Evolutionary conservation across 345 rosid species (phyloP).

Genomic region (Gossypium mustelinum): DNA sequence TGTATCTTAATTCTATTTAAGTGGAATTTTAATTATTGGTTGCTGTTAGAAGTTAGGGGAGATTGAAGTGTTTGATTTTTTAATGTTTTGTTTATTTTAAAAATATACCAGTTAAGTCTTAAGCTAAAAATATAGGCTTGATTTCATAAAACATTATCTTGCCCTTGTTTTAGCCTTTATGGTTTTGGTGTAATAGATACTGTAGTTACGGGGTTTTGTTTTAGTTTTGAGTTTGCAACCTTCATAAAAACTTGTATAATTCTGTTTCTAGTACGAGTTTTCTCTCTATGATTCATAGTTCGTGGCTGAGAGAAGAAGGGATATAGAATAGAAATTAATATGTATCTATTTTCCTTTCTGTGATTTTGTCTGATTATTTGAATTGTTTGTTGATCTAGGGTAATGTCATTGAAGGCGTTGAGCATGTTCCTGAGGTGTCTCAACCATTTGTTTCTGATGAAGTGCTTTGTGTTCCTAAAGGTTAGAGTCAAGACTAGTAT

Average conservation of each 20-base stretch:
- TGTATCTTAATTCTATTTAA: neutral
- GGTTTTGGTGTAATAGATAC: neutral
- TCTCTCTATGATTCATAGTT: neutral
- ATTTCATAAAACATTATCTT: neutral
- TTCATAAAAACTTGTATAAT: neutral
- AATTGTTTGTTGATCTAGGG: constrained; percentile 40
- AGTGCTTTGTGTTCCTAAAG: constrained; percentile 27
- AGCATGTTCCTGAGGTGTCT: constrained; percentile 28
- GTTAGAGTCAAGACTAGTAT: constrained; percentile 21
- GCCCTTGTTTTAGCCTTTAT: neutral
- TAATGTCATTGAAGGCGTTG: constrained; percentile 22
- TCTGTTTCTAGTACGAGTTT: neutral
- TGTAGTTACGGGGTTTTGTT: neutral
- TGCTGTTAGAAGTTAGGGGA: neutral
- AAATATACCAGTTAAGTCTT: neutral
- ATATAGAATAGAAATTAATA: neutral
- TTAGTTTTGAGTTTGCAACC: neutral
- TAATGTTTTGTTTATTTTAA: neutral
- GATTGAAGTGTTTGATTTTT: neutral
- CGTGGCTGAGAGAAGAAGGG: neutral
- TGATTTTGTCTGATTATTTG: constrained; percentile 12
- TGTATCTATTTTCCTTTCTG: neutral
- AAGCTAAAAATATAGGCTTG: neutral
- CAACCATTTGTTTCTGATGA: constrained; percentile 33
- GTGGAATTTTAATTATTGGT: neutral